Percentiles rank a stretch among this genome's conserved stretches.
Conservation (phyloP, 192 early-diverging fungal species). For the Dimargaris xerosporica region DNA sequence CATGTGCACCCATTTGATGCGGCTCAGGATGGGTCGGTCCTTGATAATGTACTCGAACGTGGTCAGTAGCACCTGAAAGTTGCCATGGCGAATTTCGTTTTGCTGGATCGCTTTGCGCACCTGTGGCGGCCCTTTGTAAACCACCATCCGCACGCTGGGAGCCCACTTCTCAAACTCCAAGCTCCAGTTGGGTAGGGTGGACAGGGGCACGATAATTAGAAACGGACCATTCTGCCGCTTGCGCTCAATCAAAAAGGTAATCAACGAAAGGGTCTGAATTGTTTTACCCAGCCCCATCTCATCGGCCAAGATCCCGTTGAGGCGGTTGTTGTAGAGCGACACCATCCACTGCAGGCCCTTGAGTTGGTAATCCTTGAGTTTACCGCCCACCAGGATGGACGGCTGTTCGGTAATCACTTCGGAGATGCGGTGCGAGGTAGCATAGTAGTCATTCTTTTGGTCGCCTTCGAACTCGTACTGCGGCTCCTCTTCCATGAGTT, state of each 20-base stretch:
- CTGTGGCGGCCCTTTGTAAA: slow-evolving; percentile 80
- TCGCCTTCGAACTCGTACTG: slow-evolving; percentile 27
- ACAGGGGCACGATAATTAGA: slow-evolving; percentile 89
- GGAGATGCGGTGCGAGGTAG: slow-evolving; percentile 68
- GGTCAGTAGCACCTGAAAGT: slow-evolving; percentile 92
- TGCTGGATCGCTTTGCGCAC: slow-evolving; percentile 54
- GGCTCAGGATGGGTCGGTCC: slow-evolving; percentile 70
- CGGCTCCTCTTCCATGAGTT: slow-evolving; percentile 22
- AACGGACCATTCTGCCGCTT: slow-evolving; percentile 94
- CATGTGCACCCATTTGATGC: slow-evolving; percentile 93
- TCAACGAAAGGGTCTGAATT: slow-evolving; percentile 91
- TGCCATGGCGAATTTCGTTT: slow-evolving; percentile 46
- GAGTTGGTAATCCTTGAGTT: slow-evolving; percentile 89
- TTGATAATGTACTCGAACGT: slow-evolving; percentile 97
- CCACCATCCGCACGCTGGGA: slow-evolving; percentile 70
- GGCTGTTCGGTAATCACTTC: slow-evolving; percentile 75
- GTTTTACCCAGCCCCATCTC: slow-evolving; percentile 86
- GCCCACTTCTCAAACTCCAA: slow-evolving; percentile 98
- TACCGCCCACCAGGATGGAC: slow-evolving; percentile 70
- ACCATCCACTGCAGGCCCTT: slow-evolving; percentile 99
- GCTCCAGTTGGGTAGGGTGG: slow-evolving; percentile 93
- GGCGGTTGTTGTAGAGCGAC: slow-evolving; percentile 91
- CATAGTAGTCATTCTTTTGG: slow-evolving; percentile 60
- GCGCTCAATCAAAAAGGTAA: slow-evolving; percentile 88
- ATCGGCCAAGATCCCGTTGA: slow-evolving; percentile 97